Percentiles rank a stretch among this genome's conserved stretches.
phyloP scores from a whole-genome alignment of 1,284 basidiomycete genomes.

The Mycosarcoma maydis region DNA sequence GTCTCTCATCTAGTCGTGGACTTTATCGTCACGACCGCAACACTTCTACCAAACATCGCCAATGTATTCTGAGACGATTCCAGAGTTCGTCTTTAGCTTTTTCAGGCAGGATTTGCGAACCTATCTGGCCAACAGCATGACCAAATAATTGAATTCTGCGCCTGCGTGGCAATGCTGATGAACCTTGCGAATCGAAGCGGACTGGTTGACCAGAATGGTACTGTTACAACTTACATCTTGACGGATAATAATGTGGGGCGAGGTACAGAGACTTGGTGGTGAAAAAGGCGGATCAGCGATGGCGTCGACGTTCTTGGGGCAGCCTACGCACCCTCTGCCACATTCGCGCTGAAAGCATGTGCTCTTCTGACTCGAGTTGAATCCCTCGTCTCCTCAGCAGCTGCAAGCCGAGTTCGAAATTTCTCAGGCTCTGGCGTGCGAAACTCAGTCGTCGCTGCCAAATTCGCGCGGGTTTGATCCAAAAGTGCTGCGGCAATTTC shows the following conservation, averaged over 20 bases:
- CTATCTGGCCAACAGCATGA: too few species aligned
- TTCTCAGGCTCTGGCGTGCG: background rate
- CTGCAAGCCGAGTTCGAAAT: too few species aligned
- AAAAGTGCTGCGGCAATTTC: constrained; percentile 48
- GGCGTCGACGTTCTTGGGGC: constrained; percentile 30
- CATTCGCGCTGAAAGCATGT: background rate
- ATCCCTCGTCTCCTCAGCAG: too few species aligned
- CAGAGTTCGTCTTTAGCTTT: too few species aligned
- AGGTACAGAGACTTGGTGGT: constrained; percentile 48
- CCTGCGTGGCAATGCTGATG: background rate
- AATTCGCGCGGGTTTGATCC: background rate
- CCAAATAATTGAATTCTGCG: background rate
- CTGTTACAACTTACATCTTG: constrained; percentile 46
- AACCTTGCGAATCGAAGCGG: background rate
- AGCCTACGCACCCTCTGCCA: background rate
- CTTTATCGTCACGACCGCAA: background rate
- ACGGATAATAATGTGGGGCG: constrained; percentile 40
- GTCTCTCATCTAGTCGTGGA: background rate
- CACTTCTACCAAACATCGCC: background rate
- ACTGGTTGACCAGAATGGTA: too few species aligned
- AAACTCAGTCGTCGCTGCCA: background rate
- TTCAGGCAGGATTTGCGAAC: too few species aligned
- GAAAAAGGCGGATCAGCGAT: constrained; percentile 24
- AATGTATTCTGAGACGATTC: background rate
- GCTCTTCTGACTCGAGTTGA: background rate